A percentile compares a stretch with the other conserved stretches of the same genome.
Conservation (phyloP, 352 stramenopile genomes). For the Globisporangium solare region DNA sequence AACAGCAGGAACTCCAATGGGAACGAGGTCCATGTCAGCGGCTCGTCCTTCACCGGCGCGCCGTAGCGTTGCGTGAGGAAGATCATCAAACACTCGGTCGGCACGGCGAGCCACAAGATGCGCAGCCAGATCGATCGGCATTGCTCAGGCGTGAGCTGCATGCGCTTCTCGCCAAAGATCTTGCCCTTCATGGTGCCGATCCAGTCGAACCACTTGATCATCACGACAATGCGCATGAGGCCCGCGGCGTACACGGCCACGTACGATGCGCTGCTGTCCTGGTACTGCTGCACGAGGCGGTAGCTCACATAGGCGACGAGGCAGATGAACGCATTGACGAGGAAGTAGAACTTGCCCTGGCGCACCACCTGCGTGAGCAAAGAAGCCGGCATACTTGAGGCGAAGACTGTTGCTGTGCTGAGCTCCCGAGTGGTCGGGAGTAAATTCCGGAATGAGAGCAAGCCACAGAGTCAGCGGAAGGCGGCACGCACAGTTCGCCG, state of each 20-base stretch:
- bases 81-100: slow-evolving; percentile 67
- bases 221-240: slow-evolving; percentile 51
- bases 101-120: slow-evolving; percentile 61
- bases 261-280: slow-evolving; percentile 2
- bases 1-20: slow-evolving; percentile 49
- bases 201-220: slow-evolving; percentile 79
- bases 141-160: slow-evolving; percentile 37
- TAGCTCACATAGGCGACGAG: slow-evolving; percentile 36
- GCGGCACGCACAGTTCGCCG: no score
- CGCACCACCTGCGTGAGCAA: slow-evolving; percentile 24
- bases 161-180: slow-evolving; percentile 61
- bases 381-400: no score
- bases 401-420: no score
- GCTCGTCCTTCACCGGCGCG: neutral
- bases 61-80: slow-evolving; percentile 28
- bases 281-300: slow-evolving; percentile 14
- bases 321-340: slow-evolving; percentile 86
- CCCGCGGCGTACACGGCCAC: slow-evolving; percentile 34
- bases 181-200: slow-evolving; percentile 64
- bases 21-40: neutral
- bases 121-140: slow-evolving; percentile 44
- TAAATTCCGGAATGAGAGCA: no score
- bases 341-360: slow-evolving; percentile 68
- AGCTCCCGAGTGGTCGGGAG: no score
- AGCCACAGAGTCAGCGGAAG: no score